These are phyloP conservation scores for Cystobasidium onofrii DNA, from an alignment of 768 basidiomycete genomes.

Conservation along the genomic window DNA sequence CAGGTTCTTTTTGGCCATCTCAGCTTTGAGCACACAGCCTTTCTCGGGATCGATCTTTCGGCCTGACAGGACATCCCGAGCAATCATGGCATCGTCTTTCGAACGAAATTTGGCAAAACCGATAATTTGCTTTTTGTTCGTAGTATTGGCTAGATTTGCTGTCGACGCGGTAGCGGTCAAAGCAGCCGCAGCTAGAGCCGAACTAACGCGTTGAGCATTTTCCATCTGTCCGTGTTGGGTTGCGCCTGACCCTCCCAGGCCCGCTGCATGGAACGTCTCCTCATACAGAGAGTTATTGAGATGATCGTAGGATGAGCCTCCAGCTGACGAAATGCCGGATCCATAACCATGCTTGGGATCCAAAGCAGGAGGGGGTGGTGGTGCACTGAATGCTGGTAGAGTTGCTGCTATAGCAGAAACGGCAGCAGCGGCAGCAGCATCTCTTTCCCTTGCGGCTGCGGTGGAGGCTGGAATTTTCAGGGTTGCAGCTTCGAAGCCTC, in stretches of 20 bases:
- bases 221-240: not conserved
- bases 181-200: slow-evolving; percentile 20
- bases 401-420: slow-evolving; percentile 25
- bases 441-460: slow-evolving; percentile 31
- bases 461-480: slow-evolving; percentile 70
- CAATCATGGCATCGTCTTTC: slow-evolving; percentile 74
- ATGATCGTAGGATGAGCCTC: slow-evolving; percentile 4
- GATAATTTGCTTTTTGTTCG: slow-evolving; percentile 76
- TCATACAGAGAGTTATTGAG: slow-evolving; percentile 6
- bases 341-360: not conserved
- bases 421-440: slow-evolving; percentile 31
- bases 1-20: slow-evolving; percentile 99
- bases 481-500: slow-evolving; percentile 93
- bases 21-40: slow-evolving; percentile 85
- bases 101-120: slow-evolving; percentile 94
- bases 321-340: not conserved
- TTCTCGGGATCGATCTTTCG: slow-evolving; percentile 85
- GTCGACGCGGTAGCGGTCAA: slow-evolving; percentile 12
- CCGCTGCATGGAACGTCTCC: slow-evolving; percentile 2
- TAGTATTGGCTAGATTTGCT: slow-evolving; percentile 11
- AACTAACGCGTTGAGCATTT: not conserved
- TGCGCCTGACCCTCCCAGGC: not conserved
- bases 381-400: not conserved
- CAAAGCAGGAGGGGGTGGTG: slow-evolving; percentile 4
- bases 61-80: slow-evolving; percentile 79